These are phyloP conservation scores for Pseudogymnoascus sp. DNA, from an alignment of 2,329 filamentous ascomycete species.

Conservation along the genomic window DNA sequence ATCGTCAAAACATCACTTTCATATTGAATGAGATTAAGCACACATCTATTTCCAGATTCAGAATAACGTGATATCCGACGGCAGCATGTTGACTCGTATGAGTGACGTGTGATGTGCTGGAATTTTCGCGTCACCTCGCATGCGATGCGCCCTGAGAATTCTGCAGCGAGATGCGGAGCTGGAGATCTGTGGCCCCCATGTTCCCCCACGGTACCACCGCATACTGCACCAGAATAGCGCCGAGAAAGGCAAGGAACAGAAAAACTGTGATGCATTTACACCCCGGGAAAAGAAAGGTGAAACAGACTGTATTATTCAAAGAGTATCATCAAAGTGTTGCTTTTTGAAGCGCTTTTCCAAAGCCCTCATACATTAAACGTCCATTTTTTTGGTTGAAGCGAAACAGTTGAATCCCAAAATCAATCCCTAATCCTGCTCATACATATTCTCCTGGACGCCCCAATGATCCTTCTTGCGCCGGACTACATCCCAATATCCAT, in stretches of 20 bases:
- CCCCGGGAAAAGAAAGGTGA: not conserved
- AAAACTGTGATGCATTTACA: not conserved
- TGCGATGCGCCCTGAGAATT: conserved; percentile 10
- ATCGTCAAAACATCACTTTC: not conserved
- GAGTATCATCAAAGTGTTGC: not conserved
- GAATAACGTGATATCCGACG: not conserved
- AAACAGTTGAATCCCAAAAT: not conserved
- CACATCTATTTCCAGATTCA: not conserved
- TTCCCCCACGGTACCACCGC: not conserved
- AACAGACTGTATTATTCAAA: conserved; percentile 8
- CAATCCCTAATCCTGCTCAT: conserved; percentile 9
- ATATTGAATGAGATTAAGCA: not conserved
- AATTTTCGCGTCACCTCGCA: conserved; percentile 9
- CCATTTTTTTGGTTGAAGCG: not conserved
- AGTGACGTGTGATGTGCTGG: not conserved
- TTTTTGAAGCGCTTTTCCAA: conserved; percentile 6
- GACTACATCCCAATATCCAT: not conserved
- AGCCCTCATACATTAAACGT: conserved; percentile 1
- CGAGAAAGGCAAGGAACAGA: not conserved
- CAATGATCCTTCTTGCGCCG: conserved; percentile 8
- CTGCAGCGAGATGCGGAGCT: conserved; percentile 4
- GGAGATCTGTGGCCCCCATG: not conserved
- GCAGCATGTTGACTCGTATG: conserved; percentile 3
- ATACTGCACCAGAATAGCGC: not conserved
- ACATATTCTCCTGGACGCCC: conserved; percentile 7